Conservation (phyloP, 31 red algal species). For the Bonnemaisonia californica region DNA sequence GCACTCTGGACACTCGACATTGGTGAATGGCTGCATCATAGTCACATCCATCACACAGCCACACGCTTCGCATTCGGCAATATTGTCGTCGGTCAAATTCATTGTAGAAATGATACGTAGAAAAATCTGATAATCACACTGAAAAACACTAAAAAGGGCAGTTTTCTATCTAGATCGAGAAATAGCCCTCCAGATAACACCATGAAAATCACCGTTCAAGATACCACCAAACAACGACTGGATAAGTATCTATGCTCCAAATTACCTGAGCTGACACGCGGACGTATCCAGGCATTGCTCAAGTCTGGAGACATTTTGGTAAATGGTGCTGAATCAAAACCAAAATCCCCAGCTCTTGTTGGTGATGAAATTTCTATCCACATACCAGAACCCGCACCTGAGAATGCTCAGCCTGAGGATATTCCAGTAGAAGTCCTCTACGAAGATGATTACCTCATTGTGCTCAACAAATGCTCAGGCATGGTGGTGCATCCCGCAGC, state of each 20-base stretch:
- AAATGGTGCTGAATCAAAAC: background rate
- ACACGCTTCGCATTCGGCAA: background rate
- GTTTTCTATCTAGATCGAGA: too few species aligned
- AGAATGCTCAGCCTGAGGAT: background rate
- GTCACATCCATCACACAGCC: background rate
- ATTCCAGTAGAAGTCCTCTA: background rate
- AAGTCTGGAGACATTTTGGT: slow-evolving; percentile 3
- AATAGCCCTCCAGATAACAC: too few species aligned
- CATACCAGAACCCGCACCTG: too few species aligned
- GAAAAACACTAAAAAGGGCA: too few species aligned
- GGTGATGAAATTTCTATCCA: too few species aligned
- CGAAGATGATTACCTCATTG: background rate
- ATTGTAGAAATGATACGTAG: too few species aligned
- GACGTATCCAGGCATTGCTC: background rate
- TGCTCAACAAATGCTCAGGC: slow-evolving; percentile 1
- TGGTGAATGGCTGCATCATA: background rate
- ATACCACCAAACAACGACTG: background rate
- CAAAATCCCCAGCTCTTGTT: slow-evolving; percentile 13
- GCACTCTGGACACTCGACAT: slow-evolving; percentile 7
- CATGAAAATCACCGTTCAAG: background rate
- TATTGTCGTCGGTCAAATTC: background rate
- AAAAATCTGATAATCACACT: too few species aligned
- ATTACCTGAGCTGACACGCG: background rate
- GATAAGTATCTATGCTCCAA: background rate
- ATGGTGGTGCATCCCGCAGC: background rate